These are phyloP conservation scores for Dovyalis caffra DNA, from an alignment of 345 rosid species.

Conservation along the genomic window DNA sequence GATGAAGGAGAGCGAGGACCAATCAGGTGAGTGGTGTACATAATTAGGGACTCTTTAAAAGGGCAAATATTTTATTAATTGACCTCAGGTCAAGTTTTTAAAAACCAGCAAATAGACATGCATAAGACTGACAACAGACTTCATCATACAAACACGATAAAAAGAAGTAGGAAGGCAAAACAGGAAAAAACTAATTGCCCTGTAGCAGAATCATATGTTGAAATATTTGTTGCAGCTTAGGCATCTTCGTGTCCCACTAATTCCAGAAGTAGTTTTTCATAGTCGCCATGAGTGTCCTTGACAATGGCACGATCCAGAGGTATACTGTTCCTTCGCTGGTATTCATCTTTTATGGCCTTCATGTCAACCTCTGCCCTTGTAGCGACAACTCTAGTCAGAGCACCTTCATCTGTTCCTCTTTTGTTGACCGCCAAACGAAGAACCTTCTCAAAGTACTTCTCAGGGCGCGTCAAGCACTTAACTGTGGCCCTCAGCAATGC, in stretches of 20 bases:
- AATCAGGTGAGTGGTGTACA: neutral
- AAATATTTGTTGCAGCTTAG: conserved; percentile 23
- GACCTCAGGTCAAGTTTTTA: neutral
- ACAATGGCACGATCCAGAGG: conserved; percentile 53
- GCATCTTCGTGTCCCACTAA: conserved; percentile 55
- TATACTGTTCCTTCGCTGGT: conserved; percentile 55
- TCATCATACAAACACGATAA: neutral
- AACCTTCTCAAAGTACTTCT: conserved; percentile 58
- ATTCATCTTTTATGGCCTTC: conserved; percentile 62
- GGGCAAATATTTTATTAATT: neutral
- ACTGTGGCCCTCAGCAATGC: conserved; percentile 60
- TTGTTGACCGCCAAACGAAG: conserved; percentile 67
- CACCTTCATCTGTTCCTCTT: conserved; percentile 81
- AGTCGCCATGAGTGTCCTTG: conserved; percentile 67
- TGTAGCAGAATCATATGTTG: neutral
- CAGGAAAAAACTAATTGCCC: neutral
- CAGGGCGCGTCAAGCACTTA: conserved; percentile 59
- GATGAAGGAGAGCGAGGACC: too few species aligned
- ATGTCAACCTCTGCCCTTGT: conserved; percentile 74
- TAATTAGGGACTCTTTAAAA: neutral
- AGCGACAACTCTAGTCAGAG: conserved; percentile 69
- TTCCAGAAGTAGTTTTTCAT: conserved; percentile 68
- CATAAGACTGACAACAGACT: neutral
- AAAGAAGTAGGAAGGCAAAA: neutral
- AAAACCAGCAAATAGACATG: neutral